Percentiles rank a stretch among this genome's conserved stretches.
Conservation (phyloP, 257 asterid species). For the Schizonepeta tenuifolia region DNA sequence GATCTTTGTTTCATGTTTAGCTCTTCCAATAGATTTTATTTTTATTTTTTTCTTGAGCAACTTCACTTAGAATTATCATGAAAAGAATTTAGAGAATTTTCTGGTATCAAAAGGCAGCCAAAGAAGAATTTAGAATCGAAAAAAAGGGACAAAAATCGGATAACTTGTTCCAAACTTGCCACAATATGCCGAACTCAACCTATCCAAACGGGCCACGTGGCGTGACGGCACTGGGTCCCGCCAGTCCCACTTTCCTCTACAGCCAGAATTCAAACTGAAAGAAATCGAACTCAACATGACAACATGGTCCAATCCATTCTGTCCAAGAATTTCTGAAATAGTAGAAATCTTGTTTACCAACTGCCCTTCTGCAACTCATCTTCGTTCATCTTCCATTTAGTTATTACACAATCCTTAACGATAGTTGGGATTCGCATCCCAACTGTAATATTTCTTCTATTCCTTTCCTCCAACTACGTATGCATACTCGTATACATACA, state of each 20-base stretch:
- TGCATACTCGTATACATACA: neutral
- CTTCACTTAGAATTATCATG: neutral
- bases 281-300: neutral
- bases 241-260: neutral
- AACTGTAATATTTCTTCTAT: neutral
- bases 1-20: too few species aligned
- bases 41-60: too few species aligned
- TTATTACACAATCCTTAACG: neutral
- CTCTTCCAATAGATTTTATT: too few species aligned
- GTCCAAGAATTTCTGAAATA: neutral
- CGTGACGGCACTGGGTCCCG: neutral
- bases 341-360: neutral
- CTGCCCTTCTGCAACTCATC: neutral
- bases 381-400: neutral
- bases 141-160: neutral
- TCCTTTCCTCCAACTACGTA: neutral
- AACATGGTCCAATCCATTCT: neutral
- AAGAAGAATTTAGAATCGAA: neutral
- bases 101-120: neutral
- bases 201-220: neutral
- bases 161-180: neutral
- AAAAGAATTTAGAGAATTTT: neutral
- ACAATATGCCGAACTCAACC: neutral
- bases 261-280: neutral
- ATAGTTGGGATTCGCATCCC: constrained; percentile 6